Conservation (phyloP, 192 early-diverging fungal genomes). For the Radiomyces spectabilis region DNA sequence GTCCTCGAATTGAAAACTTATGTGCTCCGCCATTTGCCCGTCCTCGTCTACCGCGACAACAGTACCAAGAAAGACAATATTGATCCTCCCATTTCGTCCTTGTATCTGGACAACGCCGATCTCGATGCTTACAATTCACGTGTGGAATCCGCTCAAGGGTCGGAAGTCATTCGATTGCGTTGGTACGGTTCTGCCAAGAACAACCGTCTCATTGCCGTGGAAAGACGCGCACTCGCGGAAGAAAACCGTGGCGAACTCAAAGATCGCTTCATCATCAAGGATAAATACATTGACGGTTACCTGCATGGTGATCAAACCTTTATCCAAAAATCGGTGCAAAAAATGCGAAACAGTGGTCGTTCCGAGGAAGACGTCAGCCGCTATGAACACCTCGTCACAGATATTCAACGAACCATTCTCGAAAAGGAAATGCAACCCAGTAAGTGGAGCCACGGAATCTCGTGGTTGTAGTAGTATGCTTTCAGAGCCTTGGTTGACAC, state of each 20-base stretch:
- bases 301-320: slow-evolving; percentile 65
- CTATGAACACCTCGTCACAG: slow-evolving; percentile 59
- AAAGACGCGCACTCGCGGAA: slow-evolving; percentile 74
- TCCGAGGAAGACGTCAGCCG: slow-evolving; percentile 67
- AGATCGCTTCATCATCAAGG: slow-evolving; percentile 88
- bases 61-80: slow-evolving; percentile 43
- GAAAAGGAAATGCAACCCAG: slow-evolving; percentile 68
- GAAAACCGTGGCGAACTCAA: slow-evolving; percentile 88
- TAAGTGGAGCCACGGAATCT: slow-evolving; percentile 12
- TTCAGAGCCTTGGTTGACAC: neutral
- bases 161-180: slow-evolving; percentile 82
- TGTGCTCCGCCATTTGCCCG: slow-evolving; percentile 85
- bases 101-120: slow-evolving; percentile 88
- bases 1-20: slow-evolving; percentile 89
- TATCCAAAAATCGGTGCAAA: slow-evolving; percentile 65
- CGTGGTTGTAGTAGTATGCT: neutral
- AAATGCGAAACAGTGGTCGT: slow-evolving; percentile 68
- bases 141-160: slow-evolving; percentile 82
- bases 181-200: slow-evolving; percentile 72
- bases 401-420: slow-evolving; percentile 62
- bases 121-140: slow-evolving; percentile 87
- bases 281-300: slow-evolving; percentile 86
- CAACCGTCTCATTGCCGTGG: slow-evolving; percentile 17
- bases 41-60: slow-evolving; percentile 80
- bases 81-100: slow-evolving; percentile 86